phyloP scores from a whole-genome alignment of 169 alveolate genomes.

The Cryptosporidium parvum region DNA sequence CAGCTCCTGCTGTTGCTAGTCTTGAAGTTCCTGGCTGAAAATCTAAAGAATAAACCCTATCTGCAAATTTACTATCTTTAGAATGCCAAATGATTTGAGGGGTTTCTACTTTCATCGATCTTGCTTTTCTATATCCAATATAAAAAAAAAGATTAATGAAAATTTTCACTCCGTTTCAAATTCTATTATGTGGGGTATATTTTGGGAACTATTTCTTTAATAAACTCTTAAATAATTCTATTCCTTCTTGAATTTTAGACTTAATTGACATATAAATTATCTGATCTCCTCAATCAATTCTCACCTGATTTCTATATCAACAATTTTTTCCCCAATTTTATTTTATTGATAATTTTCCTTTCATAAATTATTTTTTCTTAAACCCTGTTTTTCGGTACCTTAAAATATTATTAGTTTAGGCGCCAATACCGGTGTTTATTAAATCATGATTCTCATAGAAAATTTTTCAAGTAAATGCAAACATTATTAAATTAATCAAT shows the following conservation, averaged over 20 bases:
- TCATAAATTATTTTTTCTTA: neutral
- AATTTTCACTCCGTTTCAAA: neutral
- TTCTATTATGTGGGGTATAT: slow-evolving; percentile 13
- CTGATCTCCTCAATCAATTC: neutral
- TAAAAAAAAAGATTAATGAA: neutral
- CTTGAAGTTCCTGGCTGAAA: slow-evolving; percentile 86
- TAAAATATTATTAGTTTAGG: neutral
- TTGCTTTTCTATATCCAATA: neutral
- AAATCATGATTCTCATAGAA: neutral
- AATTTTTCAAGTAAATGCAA: neutral
- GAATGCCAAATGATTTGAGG: slow-evolving; percentile 93
- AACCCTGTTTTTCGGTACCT: neutral
- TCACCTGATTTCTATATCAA: neutral
- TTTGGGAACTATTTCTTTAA: neutral
- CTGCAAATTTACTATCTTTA: slow-evolving; percentile 90
- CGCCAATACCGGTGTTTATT: neutral
- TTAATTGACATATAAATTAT: neutral
- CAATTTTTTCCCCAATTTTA: neutral
- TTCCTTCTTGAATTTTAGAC: neutral
- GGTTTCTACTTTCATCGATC: slow-evolving; percentile 62
- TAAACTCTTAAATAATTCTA: too few relatives aligned
- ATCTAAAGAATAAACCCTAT: slow-evolving; percentile 90
- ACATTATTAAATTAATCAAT: too few relatives aligned
- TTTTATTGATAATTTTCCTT: neutral
- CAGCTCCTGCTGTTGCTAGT: slow-evolving; percentile 92